Percentiles rank a stretch among this genome's conserved stretches.
These are phyloP conservation scores for Nakazawaea siamensis DNA, from an alignment of 805 yeast species.

Conservation along the genomic window DNA sequence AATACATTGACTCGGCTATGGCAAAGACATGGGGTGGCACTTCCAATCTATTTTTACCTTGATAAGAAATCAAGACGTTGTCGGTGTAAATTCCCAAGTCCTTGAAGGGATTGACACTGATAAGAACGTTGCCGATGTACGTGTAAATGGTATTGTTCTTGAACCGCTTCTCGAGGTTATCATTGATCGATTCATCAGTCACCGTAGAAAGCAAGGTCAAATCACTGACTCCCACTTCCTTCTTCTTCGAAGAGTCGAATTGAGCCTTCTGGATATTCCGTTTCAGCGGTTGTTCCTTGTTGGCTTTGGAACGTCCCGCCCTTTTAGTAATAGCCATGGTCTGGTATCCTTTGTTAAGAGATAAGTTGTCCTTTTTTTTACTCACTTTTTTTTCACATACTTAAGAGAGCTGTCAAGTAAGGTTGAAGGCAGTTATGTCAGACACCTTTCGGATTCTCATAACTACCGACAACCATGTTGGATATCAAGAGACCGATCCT, in stretches of 20 bases:
- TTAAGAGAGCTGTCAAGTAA: too few species aligned
- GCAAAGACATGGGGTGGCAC: conserved; percentile 98
- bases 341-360: too few species aligned
- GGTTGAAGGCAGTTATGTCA: too few species aligned
- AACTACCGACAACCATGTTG: conserved; percentile 96
- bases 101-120: conserved; percentile 93
- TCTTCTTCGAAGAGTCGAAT: conserved; percentile 79
- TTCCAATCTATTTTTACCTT: conserved; percentile 89
- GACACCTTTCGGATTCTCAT: conserved; percentile 72
- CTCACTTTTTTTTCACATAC: background rate
- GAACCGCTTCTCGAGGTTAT: conserved; percentile 82
- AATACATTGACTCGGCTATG: conserved; percentile 94
- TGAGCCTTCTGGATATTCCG: conserved; percentile 77
- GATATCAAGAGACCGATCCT: conserved; percentile 84
- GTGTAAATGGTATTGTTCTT: conserved; percentile 87
- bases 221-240: conserved; percentile 98
- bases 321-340: conserved; percentile 72
- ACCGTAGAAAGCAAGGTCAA: conserved; percentile 82
- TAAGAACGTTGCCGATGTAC: conserved; percentile 88
- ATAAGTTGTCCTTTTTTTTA: too few species aligned
- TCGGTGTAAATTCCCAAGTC: conserved; percentile 94
- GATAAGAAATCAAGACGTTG: conserved; percentile 63
- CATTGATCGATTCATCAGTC: conserved; percentile 87
- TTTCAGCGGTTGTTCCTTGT: conserved; percentile 42
- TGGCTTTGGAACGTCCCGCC: conserved; percentile 55